Evolutionary conservation across 768 basidiomycete genomes (phyloP), one percentile per base, ranked within the genome.

Genomic region (Plicaturopsis crispa): DNA sequence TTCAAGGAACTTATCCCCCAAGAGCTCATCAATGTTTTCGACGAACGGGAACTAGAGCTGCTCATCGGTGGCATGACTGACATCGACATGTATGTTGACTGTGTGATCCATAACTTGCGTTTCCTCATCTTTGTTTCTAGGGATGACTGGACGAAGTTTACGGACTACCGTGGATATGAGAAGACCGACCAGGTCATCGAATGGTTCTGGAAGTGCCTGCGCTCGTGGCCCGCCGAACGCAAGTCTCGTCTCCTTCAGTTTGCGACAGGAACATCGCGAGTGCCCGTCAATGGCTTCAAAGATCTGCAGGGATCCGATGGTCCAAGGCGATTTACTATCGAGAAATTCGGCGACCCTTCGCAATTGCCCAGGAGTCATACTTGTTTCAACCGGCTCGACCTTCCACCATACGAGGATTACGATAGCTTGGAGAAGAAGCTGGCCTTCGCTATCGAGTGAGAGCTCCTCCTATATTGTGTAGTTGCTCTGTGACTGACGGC

Each of bases 201-300:
- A 52, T 93, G 91, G 91, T 94, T 94, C 70, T 93, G 91, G 91
- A 80, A 91, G 57, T 86, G 83, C 51, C 75, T 94, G 39, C 80
- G 84, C 24, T 79, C 81, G 23, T 94, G 91, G 91, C 85, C 91
- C 6, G 70, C 85, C 0, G 91, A 94, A 56, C 75, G 85, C 47
- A 92, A 92, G 57, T 83, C 84, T 28, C 79, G 89, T 11, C 59
- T 92, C 24, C 63, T 93, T 14, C 90, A 92, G 57, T 94, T 94
- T 60, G 85, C 87, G 4, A 92, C 88, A 2, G 83, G 83, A 14
- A 86, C 83, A 2, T 86, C 84, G n/a, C 69, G 84, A 44, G 75
- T 86, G 17, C 83, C 91, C 8, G 90, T 91, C 50, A 91, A 91
- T 53, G 92, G 91, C 1, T 94, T 94, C 71, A 92, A 92, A 54